These are phyloP conservation scores for Gentiana straminea DNA, from an alignment of 257 asterid genomes.

Conservation along the genomic window DNA sequence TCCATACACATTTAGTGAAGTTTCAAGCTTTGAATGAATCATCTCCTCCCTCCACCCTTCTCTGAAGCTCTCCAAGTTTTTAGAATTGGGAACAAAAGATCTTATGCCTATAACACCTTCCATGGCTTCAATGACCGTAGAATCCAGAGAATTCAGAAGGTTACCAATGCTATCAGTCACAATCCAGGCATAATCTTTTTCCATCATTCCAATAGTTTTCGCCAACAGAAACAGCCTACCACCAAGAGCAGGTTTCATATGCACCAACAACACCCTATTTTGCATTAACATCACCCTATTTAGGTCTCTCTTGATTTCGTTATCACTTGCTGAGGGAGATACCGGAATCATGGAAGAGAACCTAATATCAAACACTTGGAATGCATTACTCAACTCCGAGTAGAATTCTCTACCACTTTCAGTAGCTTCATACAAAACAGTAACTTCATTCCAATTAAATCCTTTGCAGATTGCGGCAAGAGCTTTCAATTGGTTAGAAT, in stretches of 20 bases:
- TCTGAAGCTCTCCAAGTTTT: slow-evolving; percentile 13
- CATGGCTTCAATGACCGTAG: no score
- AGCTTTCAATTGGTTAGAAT: no score
- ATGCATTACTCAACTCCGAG: slow-evolving; percentile 19
- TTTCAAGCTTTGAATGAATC: neutral
- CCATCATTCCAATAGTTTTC: no score
- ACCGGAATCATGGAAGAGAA: neutral
- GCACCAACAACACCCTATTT: slow-evolving; percentile 10
- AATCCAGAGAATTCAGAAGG: no score
- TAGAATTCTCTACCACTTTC: slow-evolving; percentile 12
- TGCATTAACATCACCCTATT: slow-evolving; percentile 28
- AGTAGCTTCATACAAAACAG: neutral
- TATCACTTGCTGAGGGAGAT: slow-evolving; percentile 11
- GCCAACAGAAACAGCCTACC: slow-evolving; percentile 7
- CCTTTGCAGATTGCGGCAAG: no score
- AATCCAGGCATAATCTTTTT: no score
- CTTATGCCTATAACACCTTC: slow-evolving; percentile 40
- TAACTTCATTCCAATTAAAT: no score
- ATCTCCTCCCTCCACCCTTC: slow-evolving; percentile 28
- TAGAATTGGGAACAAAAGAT: slow-evolving; percentile 30
- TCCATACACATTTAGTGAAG: slow-evolving; percentile 32
- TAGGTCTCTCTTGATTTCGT: slow-evolving; percentile 11
- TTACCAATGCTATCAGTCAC: no score
- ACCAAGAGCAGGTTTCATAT: slow-evolving; percentile 22
- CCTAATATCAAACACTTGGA: slow-evolving; percentile 1